Evolutionary conservation across 805 yeast genomes (phyloP).

Genomic region (Zygoascus ofunaensis): DNA sequence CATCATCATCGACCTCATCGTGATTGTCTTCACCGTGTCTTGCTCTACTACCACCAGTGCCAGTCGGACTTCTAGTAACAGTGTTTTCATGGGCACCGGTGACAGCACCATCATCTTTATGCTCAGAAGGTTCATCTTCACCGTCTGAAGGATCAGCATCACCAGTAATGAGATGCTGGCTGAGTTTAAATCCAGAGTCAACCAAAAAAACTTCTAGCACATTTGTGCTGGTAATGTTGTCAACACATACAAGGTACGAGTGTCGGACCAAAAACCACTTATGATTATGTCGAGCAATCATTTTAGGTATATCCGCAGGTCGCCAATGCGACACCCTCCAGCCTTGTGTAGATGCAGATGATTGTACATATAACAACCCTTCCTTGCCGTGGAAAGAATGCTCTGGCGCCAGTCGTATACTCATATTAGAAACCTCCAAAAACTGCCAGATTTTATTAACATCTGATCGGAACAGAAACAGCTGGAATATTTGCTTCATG

Average conservation of each 20-base stretch:
- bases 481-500: slow-evolving; percentile 49
- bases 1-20: slow-evolving; percentile 6
- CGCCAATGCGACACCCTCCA: slow-evolving; percentile 91
- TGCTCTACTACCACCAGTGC: slow-evolving; percentile 33
- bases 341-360: slow-evolving; percentile 82
- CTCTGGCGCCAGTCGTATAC: slow-evolving; percentile 75
- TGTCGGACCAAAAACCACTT: slow-evolving; percentile 88
- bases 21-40: slow-evolving; percentile 8
- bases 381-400: slow-evolving; percentile 78
- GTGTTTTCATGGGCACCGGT: neutral
- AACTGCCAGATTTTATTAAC: slow-evolving; percentile 77
- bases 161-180: slow-evolving; percentile 27
- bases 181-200: slow-evolving; percentile 62
- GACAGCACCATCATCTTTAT: slow-evolving; percentile 14
- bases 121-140: slow-evolving; percentile 6
- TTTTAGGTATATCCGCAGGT: slow-evolving; percentile 67
- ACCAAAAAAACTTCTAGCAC: slow-evolving; percentile 87
- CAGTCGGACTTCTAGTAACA: neutral
- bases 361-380: slow-evolving; percentile 70
- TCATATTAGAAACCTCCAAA: slow-evolving; percentile 82
- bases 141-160: slow-evolving; percentile 18
- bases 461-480: slow-evolving; percentile 64
- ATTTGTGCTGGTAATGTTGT: slow-evolving; percentile 76
- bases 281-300: slow-evolving; percentile 83
- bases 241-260: slow-evolving; percentile 76